Conservation (phyloP, 2,329 filamentous ascomycete species). For the Diaporthe ilicicola region DNA sequence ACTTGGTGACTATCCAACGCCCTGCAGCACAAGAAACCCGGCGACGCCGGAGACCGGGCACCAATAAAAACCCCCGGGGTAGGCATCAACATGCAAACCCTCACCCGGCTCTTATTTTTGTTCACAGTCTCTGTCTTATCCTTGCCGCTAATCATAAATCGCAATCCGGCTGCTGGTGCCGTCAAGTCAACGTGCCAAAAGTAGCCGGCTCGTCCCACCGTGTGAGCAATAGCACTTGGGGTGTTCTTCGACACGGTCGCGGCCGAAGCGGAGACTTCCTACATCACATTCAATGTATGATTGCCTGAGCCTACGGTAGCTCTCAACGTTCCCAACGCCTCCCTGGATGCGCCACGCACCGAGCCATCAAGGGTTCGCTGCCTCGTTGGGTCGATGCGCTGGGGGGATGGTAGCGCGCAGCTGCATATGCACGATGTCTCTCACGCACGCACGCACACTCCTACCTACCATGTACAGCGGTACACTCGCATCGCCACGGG, state of each 20-base stretch:
- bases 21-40: slow-evolving; percentile 16
- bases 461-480: slow-evolving; percentile 10
- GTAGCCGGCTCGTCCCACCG: slow-evolving; percentile 7
- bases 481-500: slow-evolving; percentile 1
- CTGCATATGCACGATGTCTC: slow-evolving; percentile 23
- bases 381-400: not conserved
- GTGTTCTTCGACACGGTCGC: slow-evolving; percentile 20
- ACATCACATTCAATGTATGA: slow-evolving; percentile 22
- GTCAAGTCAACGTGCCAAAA: slow-evolving; percentile 12
- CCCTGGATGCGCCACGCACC: not conserved
- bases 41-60: not conserved
- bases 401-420: slow-evolving; percentile 1
- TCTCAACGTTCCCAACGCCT: not conserved
- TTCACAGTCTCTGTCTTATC: not conserved
- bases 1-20: not conserved
- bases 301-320: slow-evolving; percentile 22
- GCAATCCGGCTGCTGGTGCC: slow-evolving; percentile 8
- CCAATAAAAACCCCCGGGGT: slow-evolving; percentile 2
- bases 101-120: not conserved
- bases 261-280: slow-evolving; percentile 4
- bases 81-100: not conserved
- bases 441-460: slow-evolving; percentile 14
- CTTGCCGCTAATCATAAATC: not conserved
- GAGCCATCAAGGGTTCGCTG: slow-evolving; percentile 1
- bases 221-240: slow-evolving; percentile 13